phyloP scores from a whole-genome alignment of 805 yeast species.

The Candida golubevii region DNA sequence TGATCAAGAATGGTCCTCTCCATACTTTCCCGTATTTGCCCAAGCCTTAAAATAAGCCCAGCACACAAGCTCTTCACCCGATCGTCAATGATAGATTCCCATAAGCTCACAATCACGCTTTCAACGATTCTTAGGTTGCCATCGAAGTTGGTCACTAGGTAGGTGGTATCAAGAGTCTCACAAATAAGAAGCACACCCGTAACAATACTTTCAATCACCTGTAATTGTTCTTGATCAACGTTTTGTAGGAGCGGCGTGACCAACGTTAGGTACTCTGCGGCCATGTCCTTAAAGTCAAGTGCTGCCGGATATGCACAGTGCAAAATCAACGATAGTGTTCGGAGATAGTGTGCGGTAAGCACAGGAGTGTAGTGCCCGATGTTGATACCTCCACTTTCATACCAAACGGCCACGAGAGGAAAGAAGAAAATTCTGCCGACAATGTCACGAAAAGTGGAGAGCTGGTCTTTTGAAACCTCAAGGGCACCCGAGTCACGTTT shows the following conservation, averaged over 20 bases:
- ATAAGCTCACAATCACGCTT: constrained; percentile 24
- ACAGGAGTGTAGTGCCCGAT: constrained; percentile 53
- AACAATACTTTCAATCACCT: constrained; percentile 33
- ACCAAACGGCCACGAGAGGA: constrained; percentile 53
- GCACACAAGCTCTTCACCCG: constrained; percentile 37
- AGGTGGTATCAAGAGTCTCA: constrained; percentile 31
- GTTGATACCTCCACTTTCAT: constrained; percentile 42
- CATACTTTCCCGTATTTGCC: constrained; percentile 18
- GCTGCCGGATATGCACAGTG: constrained; percentile 57
- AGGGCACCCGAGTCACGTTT: constrained; percentile 11
- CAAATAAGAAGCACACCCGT: constrained; percentile 35
- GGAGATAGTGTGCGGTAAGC: constrained; percentile 53
- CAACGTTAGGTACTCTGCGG: constrained; percentile 46
- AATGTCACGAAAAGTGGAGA: constrained; percentile 31
- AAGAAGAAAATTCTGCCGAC: constrained; percentile 46
- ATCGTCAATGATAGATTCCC: constrained; percentile 37
- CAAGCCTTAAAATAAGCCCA: constrained; percentile 32
- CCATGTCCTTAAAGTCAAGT: constrained; percentile 51
- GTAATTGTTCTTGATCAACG: constrained; percentile 26
- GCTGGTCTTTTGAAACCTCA: constrained; percentile 16
- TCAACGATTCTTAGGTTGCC: constrained; percentile 19
- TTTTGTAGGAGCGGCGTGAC: constrained; percentile 21
- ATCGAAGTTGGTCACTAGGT: constrained; percentile 20
- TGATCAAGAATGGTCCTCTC: constrained; percentile 31
- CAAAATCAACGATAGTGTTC: constrained; percentile 53